Evolutionary conservation across 345 rosid genomes (phyloP), one percentile per base, ranked within the genome.

Genomic region (Anastatica hierochuntica): DNA sequence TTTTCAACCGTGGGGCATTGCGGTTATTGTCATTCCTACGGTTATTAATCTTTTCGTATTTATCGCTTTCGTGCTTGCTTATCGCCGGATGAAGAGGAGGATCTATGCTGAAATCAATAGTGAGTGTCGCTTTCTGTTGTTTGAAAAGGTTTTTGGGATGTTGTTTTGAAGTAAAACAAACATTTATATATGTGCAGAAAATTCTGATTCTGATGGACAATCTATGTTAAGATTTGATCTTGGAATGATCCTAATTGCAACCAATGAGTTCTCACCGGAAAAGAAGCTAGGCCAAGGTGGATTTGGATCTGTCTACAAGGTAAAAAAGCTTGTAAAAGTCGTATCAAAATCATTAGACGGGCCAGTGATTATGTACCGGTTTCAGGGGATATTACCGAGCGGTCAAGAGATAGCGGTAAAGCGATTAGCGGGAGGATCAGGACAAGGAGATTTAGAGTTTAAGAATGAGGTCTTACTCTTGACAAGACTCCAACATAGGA

Each of bases 401-500:
- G 77, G 76, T 41, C 60, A 62, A 57, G 63, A 72, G 8, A 57
- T 81, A 9, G 87, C 81, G 0, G 79, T 76, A 9, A 81, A 81
- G 56, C 71, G 76, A 51, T 45, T 77, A 36, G 60, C 76, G 5
- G 17, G 49, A 29, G 62, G 40, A 8, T 79, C 89, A 14, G 60
- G 68, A 11, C 82, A 79, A 75, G 89, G 83, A 37, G 71, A 64
- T 1, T 7, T 36, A 10, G 84, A 81, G 61, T 81, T 81, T 38
- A 71, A 68, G 56, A 81, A 73, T 41, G 88, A 78, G 43, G 80
- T 74, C 9, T 31, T 52, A 21, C 52, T 81, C 38, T 46, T 81
- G 39, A 71, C 80, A 36, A 79, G 69, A 48, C 82, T 81, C 72
- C 88, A 81, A 43, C 84, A 78, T 43, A 66, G 71, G 50, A 78